phyloP scores from a whole-genome alignment of 1,139 yeast species.

The Suhomyces ambrosiae region DNA sequence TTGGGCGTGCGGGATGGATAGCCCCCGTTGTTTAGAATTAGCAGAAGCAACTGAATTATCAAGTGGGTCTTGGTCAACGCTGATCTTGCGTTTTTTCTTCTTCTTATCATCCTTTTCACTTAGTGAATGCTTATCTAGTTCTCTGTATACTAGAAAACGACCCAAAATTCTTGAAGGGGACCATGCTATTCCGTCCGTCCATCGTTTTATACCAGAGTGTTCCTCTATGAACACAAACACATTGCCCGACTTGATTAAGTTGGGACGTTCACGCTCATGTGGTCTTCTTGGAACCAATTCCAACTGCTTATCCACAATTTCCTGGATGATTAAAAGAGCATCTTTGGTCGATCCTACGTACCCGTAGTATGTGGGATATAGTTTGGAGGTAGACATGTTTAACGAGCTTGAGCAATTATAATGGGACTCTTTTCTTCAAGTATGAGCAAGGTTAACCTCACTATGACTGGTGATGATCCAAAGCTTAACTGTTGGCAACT shows the following conservation, averaged over 20 bases:
- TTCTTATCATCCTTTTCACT: slow-evolving; percentile 36
- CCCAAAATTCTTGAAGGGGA: slow-evolving; percentile 87
- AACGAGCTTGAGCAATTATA: too few relatives aligned
- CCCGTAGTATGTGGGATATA: slow-evolving; percentile 69
- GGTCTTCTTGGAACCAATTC: slow-evolving; percentile 78
- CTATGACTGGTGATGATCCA: not conserved
- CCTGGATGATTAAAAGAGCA: slow-evolving; percentile 81
- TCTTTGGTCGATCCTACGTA: slow-evolving; percentile 82
- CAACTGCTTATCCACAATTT: slow-evolving; percentile 62
- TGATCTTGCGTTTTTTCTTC: slow-evolving; percentile 32
- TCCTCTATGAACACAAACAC: slow-evolving; percentile 86
- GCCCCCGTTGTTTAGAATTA: slow-evolving; percentile 4
- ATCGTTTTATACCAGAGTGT: slow-evolving; percentile 78
- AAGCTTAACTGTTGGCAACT: too few relatives aligned
- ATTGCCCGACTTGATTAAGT: slow-evolving; percentile 72
- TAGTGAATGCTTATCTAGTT: slow-evolving; percentile 60
- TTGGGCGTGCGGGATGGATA: slow-evolving; percentile 22
- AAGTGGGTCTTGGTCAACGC: slow-evolving; percentile 21
- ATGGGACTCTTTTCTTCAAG: too few relatives aligned
- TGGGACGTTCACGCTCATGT: slow-evolving; percentile 71
- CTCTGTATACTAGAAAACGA: slow-evolving; percentile 79
- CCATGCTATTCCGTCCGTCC: slow-evolving; percentile 97
- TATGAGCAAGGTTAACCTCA: not conserved
- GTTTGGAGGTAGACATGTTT: slow-evolving; percentile 29
- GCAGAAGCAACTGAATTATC: slow-evolving; percentile 8